Conservation (phyloP, 768 basidiomycete species). For the Sarcomyxa edulis region DNA sequence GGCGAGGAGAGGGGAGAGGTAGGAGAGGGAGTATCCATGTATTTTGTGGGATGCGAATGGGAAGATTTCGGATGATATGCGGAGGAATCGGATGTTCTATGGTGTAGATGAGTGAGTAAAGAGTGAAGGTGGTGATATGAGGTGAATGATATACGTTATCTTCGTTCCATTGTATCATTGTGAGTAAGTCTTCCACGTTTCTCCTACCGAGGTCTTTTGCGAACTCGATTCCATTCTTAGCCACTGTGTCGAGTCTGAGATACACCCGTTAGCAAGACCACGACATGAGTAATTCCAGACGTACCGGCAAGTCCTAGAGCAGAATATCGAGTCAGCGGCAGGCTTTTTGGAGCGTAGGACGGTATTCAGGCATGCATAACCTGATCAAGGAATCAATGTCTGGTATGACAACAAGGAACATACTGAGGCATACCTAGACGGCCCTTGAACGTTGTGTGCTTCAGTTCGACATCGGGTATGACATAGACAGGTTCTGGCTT, state of each 20-base stretch:
- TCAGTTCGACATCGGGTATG: conserved; percentile 68
- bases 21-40: conserved; percentile 79
- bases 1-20: conserved; percentile 52
- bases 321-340: conserved; percentile 61
- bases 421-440: conserved; percentile 36
- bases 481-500: conserved; percentile 52
- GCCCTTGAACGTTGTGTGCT: conserved; percentile 67
- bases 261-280: conserved; percentile 2
- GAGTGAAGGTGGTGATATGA: background rate
- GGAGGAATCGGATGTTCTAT: conserved; percentile 80
- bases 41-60: conserved; percentile 82
- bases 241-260: conserved; percentile 67
- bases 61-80: conserved; percentile 89
- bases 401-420: background rate
- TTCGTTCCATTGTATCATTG: conserved; percentile 89
- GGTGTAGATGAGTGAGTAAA: conserved; percentile 1
- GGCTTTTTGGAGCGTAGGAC: conserved; percentile 71
- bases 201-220: conserved; percentile 76
- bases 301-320: conserved; percentile 63
- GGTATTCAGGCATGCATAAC: conserved; percentile 85
- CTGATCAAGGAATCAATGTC: conserved; percentile 19
- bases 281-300: conserved; percentile 5
- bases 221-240: conserved; percentile 75
- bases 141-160: conserved; percentile 43
- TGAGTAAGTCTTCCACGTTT: conserved; percentile 68